Percentiles rank a stretch among this genome's conserved stretches.
These are phyloP conservation scores for Alternaria rosae DNA, from an alignment of 2,329 filamentous ascomycete genomes.

Conservation along the genomic window DNA sequence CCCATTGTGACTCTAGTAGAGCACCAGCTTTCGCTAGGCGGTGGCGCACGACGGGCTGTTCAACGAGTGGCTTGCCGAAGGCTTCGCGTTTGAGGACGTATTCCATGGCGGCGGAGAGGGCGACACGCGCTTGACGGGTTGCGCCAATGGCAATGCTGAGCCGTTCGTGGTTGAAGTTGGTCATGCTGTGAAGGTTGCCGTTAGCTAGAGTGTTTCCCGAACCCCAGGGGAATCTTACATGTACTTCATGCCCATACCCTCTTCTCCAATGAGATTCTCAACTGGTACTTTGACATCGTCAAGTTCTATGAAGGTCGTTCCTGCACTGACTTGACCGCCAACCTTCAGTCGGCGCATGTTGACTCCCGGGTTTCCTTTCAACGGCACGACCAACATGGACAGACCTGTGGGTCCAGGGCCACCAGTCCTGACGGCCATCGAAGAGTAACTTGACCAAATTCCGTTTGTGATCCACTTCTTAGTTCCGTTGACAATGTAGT, in stretches of 20 bases:
- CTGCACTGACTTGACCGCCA: constrained; percentile 68
- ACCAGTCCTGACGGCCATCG: constrained; percentile 77
- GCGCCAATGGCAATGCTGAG: constrained; percentile 70
- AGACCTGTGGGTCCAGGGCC: constrained; percentile 69
- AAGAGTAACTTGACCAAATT: constrained; percentile 72
- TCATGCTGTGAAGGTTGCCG: constrained; percentile 57
- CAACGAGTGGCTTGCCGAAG: constrained; percentile 72
- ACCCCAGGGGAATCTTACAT: constrained; percentile 47
- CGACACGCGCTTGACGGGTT: constrained; percentile 69
- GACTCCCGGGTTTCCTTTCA: constrained; percentile 73
- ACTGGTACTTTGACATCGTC: constrained; percentile 77
- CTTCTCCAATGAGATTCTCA: constrained; percentile 72
- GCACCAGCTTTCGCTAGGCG: constrained; percentile 75
- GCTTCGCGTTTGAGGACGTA: constrained; percentile 72
- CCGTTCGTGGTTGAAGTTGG: constrained; percentile 82
- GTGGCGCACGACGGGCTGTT: constrained; percentile 77
- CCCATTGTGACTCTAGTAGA: constrained; percentile 72
- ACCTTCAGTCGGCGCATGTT: constrained; percentile 73
- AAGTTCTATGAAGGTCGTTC: constrained; percentile 78
- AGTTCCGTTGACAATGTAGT: constrained; percentile 75
- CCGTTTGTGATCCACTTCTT: constrained; percentile 74
- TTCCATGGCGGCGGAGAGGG: constrained; percentile 65
- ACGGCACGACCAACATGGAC: constrained; percentile 72
- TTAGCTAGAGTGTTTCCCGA: not conserved
- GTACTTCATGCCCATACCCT: constrained; percentile 76